A percentile compares a stretch with the other conserved stretches of the same genome.
These are phyloP conservation scores for Ogataea paraovalis DNA, from an alignment of 805 yeast genomes.

Conservation along the genomic window DNA sequence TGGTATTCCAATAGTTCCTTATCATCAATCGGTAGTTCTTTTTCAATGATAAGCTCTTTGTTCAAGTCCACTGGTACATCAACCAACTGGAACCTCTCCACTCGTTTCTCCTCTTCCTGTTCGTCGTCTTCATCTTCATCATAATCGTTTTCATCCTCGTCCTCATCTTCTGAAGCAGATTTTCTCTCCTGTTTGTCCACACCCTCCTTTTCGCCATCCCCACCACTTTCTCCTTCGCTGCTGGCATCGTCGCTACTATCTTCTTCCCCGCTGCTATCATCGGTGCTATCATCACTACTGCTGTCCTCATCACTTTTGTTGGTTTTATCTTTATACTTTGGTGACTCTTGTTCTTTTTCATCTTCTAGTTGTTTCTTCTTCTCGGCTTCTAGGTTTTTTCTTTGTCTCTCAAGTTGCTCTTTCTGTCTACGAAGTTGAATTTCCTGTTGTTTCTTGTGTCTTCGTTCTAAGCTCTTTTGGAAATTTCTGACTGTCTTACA, in stretches of 20 bases:
- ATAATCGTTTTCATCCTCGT: conserved; percentile 4
- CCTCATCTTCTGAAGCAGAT: conserved; percentile 1
- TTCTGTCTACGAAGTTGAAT: conserved; percentile 14
- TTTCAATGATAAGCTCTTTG: conserved; percentile 29
- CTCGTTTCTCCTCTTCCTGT: conserved; percentile 9
- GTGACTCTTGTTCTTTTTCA: neutral
- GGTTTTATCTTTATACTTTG: conserved; percentile 1
- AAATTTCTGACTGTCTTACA: conserved; percentile 24
- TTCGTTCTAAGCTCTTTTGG: conserved; percentile 27
- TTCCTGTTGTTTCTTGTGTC: conserved; percentile 16
- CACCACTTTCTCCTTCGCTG: conserved; percentile 5
- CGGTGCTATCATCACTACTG: conserved; percentile 8
- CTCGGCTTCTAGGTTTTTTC: conserved; percentile 5
- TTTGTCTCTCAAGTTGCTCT: conserved; percentile 12
- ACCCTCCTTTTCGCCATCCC: conserved; percentile 1
- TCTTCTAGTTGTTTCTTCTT: conserved; percentile 4
- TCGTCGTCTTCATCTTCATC: conserved; percentile 5
- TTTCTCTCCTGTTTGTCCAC: neutral
- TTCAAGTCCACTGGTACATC: conserved; percentile 18
- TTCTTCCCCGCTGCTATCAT: conserved; percentile 1
- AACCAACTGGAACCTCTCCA: conserved; percentile 15
- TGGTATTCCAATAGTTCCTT: conserved; percentile 36
- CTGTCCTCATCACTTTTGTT: conserved; percentile 10
- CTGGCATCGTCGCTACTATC: conserved; percentile 4
- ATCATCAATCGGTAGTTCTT: conserved; percentile 30